A percentile compares a stretch with the other conserved stretches of the same genome.
phyloP scores from a whole-genome alignment of 331 rosid genomes.

The Malus hybrid region DNA sequence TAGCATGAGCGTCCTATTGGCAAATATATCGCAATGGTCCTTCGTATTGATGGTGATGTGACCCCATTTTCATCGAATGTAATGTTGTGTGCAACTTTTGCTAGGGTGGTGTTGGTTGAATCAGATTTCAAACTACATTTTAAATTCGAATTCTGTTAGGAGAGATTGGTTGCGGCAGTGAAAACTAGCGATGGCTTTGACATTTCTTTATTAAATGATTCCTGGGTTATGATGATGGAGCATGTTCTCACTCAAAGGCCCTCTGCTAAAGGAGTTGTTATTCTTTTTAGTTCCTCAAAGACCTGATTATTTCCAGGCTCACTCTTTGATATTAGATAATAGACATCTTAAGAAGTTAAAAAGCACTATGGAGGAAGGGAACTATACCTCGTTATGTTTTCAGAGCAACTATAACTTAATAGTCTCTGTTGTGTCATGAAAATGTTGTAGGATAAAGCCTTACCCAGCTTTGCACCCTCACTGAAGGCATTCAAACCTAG shows the following conservation, averaged over 20 bases:
- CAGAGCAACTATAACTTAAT: too few relatives aligned
- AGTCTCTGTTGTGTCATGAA: too few relatives aligned
- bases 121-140: background rate
- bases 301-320: background rate
- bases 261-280: background rate
- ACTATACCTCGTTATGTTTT: background rate
- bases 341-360: background rate
- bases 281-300: background rate
- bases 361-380: background rate
- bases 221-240: background rate
- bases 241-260: background rate
- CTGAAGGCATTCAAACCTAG: background rate
- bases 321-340: background rate
- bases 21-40: background rate
- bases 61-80: background rate
- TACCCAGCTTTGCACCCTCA: background rate
- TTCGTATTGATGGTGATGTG: background rate
- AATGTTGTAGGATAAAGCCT: too few relatives aligned
- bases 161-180: background rate
- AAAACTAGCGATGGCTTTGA: background rate
- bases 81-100: background rate
- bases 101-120: background rate
- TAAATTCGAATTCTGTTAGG: background rate
- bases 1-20: background rate
- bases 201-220: background rate